Conservation (phyloP, 2,329 filamentous ascomycete genomes). For the Aspergillus ustus region DNA sequence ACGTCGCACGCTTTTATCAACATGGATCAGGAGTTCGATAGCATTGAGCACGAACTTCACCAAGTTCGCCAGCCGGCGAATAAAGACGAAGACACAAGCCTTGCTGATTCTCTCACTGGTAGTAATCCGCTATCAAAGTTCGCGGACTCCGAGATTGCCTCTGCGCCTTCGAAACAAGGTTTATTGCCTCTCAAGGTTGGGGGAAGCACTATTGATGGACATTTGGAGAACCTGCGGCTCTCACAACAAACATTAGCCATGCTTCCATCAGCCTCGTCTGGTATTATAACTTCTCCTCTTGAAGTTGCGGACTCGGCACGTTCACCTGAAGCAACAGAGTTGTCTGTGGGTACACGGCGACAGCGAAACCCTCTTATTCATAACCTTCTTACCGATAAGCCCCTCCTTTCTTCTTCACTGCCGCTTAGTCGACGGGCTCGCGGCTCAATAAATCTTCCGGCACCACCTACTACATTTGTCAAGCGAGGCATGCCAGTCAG, state of each 20-base stretch:
- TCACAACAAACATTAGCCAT: conserved; percentile 72
- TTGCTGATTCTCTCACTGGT: conserved; percentile 25
- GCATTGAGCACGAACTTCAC: conserved; percentile 67
- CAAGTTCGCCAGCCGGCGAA: conserved; percentile 29
- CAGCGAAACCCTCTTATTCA: conserved; percentile 88
- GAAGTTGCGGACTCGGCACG: conserved; percentile 71
- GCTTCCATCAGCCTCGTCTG: conserved; percentile 83
- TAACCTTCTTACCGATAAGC: conserved; percentile 94
- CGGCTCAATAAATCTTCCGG: conserved; percentile 41
- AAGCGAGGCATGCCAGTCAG: conserved; percentile 90
- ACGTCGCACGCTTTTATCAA: conserved; percentile 85
- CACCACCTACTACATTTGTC: conserved; percentile 74
- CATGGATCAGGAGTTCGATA: conserved; percentile 82
- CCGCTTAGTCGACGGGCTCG: conserved; percentile 67
- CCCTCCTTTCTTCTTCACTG: conserved; percentile 87
- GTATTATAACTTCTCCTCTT: conserved; percentile 81
- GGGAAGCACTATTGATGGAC: conserved; percentile 45
- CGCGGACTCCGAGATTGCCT: conserved; percentile 35
- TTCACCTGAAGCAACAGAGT: conserved; percentile 34
- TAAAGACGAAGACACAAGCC: conserved; percentile 11
- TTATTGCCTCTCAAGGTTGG: conserved; percentile 18
- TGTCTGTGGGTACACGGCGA: conserved; percentile 59
- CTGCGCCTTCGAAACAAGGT: conserved; percentile 26
- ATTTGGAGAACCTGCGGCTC: conserved; percentile 74
- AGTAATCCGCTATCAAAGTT: conserved; percentile 54